Base-by-base conservation (phyloP, 345 rosid species). In the Viola odorata region DNA sequence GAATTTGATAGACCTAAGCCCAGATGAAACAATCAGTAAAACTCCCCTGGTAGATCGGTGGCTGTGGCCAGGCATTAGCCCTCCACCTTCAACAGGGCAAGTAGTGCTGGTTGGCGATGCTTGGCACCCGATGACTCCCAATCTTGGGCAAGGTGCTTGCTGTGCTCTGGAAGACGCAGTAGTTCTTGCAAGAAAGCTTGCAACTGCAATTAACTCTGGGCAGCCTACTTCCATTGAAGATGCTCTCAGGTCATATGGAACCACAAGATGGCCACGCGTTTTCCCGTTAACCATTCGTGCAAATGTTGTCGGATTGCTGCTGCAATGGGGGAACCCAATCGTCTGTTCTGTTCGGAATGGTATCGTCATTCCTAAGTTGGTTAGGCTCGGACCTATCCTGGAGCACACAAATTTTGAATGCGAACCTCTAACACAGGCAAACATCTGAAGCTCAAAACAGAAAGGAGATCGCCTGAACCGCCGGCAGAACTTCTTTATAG, bases 61-160 rank as follows among this genome's bases (percentile, higher is more conserved):
- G 97, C 73, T 84, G 16, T 90, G 99, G 97, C 95, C 96, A 0
- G 76, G 60, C 4, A 50, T 81, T 7, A 77, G 81, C 74, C 90
- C 97, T 61, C 60, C 81, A 0, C 88, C 91, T 58, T 94, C 91
- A 38, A 69, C 69, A 32, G 88, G 91, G 6, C 55, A 67, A 38
- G 80, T 86, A 4, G 96, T 89, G 41, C 77, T 85, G 13, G 94
- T 82, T 1, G 96, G 95, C 53, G 91, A 92, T 66, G 97, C 99
- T 3, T 92, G 97, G 95, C 96, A 92, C 62, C 99, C 96, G 11
- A 89, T 92, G 97, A 92, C 97, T 41, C 97, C 98, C 4, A 87
- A 89, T 67, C 91, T 92, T 0, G 97, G 97, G 5, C 96, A 89
- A 80, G 96, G 96, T 4, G 97, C 85, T 60, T 89, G 94, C 16